Base-by-base conservation (phyloP, 305 asterid species). In the Rubia balearica region DNA sequence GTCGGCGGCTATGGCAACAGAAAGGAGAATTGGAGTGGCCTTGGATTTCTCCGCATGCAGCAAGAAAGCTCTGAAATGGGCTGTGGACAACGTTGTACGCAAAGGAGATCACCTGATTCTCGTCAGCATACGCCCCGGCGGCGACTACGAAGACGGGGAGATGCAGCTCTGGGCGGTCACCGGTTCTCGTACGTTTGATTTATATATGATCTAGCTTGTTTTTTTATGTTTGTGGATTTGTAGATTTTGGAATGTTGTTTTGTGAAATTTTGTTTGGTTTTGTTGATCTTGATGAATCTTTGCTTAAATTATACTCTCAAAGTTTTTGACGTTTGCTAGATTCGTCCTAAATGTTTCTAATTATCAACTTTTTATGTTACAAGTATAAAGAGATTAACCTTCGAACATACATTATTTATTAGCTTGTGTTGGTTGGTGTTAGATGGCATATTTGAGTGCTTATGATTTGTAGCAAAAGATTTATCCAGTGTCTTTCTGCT, bases 161-260 rank as follows among this genome's bases (percentile, higher is more conserved):
- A 80, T 87, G 90, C 97, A 92, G 83, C 96, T 92, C 5, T 92
- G 98, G 98, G 90, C 70, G 73, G 19, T 89, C 83, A 88, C 96
- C 64, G 97, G 98, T 62, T 92, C 98, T 73, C 98, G 98, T 92
- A 92, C 70, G 91, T n/a, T 53, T 21, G 14, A 11, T 8, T 21
- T 48, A 16, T 10, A 4, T 17, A 12, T 33, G 10, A 46, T 8
- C 38, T 49, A 8, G 48, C 24, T 46, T 1, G 24, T 46, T 48
- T 24, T 45, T 48, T 24, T 1, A 7, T 48, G 43, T 33, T 48
- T 67, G 46, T 67, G 14, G 27, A 14, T 65, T 4, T 2, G 14
- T 11, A 30, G 45, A 67, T 6, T 48, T 14, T 13, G 55, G 7
- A 49, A 6, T 6, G 16, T 0, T 16, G 1, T 5, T 51, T 5